phyloP scores from a whole-genome alignment of 2,329 filamentous ascomycete species.

The Penicillium sp. region DNA sequence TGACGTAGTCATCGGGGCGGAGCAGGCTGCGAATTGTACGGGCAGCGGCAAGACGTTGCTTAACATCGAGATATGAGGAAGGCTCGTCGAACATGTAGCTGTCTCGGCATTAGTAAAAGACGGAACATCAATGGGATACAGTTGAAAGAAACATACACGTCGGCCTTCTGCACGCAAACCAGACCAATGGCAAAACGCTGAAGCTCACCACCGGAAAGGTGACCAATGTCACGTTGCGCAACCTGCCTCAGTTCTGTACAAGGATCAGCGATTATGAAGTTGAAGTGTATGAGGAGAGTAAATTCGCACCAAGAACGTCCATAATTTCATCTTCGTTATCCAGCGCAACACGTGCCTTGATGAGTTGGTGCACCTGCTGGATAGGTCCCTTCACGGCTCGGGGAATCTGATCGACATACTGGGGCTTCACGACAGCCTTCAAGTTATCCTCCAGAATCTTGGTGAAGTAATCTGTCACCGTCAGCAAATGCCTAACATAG shows the following conservation, averaged over 20 bases:
- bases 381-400: slow-evolving; percentile 81
- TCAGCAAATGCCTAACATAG: slow-evolving; percentile 3
- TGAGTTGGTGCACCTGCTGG: slow-evolving; percentile 74
- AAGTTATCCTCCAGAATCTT: slow-evolving; percentile 96
- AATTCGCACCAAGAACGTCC: slow-evolving; percentile 65
- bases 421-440: slow-evolving; percentile 97
- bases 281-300: background rate
- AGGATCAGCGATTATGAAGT: slow-evolving; percentile 15
- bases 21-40: slow-evolving; percentile 89
- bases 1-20: slow-evolving; percentile 88
- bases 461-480: slow-evolving; percentile 82
- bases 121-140: background rate
- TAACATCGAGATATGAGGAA: slow-evolving; percentile 98
- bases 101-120: slow-evolving; percentile 16
- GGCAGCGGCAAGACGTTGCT: slow-evolving; percentile 92
- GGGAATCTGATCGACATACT: slow-evolving; percentile 98
- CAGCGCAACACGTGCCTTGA: slow-evolving; percentile 73
- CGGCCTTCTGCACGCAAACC: slow-evolving; percentile 91
- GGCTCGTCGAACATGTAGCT: slow-evolving; percentile 99
- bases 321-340: slow-evolving; percentile 79
- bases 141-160: slow-evolving; percentile 62
- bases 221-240: slow-evolving; percentile 82
- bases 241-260: slow-evolving; percentile 78
- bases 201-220: slow-evolving; percentile 94
- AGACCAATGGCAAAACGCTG: slow-evolving; percentile 97